Percentiles rank a stretch among this genome's conserved stretches.
phyloP scores from a whole-genome alignment of 441 rosid genomes.

The Gossypium gossypioides region DNA sequence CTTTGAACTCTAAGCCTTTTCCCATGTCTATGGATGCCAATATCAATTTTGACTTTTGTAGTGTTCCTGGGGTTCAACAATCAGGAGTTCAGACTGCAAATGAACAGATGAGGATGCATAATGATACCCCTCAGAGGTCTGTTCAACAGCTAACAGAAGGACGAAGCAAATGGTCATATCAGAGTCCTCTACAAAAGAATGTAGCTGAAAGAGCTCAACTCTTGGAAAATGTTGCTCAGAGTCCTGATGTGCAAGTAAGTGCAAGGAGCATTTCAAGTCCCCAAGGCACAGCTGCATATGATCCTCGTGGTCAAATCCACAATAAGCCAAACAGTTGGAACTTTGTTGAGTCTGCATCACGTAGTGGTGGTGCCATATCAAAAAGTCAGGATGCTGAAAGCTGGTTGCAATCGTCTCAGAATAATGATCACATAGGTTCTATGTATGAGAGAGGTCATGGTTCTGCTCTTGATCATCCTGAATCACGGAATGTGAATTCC shows the following conservation, averaged over 20 bases:
- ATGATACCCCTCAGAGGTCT: constrained; percentile 32
- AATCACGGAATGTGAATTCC: constrained; percentile 24
- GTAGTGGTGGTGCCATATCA: constrained; percentile 17
- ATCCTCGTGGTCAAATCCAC: constrained; percentile 16
- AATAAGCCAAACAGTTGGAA: constrained; percentile 37
- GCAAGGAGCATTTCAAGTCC: too few relatives aligned
- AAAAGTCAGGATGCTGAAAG: constrained; percentile 34
- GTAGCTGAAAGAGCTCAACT: constrained; percentile 32
- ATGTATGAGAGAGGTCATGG: constrained; percentile 29
- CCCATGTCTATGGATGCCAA: constrained; percentile 18
- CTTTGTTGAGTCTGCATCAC: constrained; percentile 25
- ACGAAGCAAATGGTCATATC: constrained; percentile 35
- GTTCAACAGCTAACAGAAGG: constrained; percentile 30
- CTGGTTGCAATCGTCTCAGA: constrained; percentile 25
- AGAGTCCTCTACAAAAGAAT: constrained; percentile 36
- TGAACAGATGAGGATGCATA: constrained; percentile 29
- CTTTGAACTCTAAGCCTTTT: constrained; percentile 21
- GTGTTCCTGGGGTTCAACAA: constrained; percentile 24
- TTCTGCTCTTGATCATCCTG: constrained; percentile 31
- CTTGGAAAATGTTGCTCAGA: constrained; percentile 30
- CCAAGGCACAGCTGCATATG: constrained; percentile 18
- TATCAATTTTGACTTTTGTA: constrained; percentile 18
- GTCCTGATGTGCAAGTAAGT: constrained; percentile 17
- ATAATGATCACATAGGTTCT: constrained; percentile 15
- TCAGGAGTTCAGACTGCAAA: constrained; percentile 25